Conservation (phyloP, 768 basidiomycete species). For the Tricholoma terreum region DNA sequence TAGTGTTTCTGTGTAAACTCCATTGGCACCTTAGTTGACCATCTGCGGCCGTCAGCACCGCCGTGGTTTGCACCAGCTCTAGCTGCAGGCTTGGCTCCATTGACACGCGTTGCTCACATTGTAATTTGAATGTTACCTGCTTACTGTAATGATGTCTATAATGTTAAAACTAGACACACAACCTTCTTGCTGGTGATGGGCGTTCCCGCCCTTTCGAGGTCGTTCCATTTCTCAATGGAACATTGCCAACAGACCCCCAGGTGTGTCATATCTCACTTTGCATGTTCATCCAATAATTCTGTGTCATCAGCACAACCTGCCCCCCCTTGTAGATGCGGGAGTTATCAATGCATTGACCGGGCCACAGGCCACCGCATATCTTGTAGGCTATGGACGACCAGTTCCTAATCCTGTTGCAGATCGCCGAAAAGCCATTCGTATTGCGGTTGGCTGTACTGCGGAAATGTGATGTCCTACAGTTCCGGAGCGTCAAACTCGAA, state of each 20-base stretch:
- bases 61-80: background rate
- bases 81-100: conserved; percentile 1
- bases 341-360: conserved; percentile 10
- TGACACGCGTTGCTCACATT: conserved; percentile 1
- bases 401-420: conserved; percentile 5
- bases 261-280: conserved; percentile 8
- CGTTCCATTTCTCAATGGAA: conserved; percentile 9
- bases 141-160: conserved; percentile 2
- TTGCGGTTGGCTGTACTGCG: conserved; percentile 6
- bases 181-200: conserved; percentile 7
- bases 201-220: conserved; percentile 3
- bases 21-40: conserved; percentile 5
- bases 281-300: conserved; percentile 6
- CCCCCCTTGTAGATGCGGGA: conserved; percentile 6
- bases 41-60: conserved; percentile 5
- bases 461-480: background rate
- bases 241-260: conserved; percentile 7
- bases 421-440: conserved; percentile 4
- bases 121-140: background rate
- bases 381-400: conserved; percentile 7
- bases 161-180: background rate
- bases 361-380: conserved; percentile 5
- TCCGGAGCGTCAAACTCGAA: too few relatives aligned
- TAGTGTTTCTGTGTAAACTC: background rate
- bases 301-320: conserved; percentile 6